These are phyloP conservation scores for Diaporthe vexans DNA, from an alignment of 2,329 filamentous ascomycete genomes.

Conservation along the genomic window DNA sequence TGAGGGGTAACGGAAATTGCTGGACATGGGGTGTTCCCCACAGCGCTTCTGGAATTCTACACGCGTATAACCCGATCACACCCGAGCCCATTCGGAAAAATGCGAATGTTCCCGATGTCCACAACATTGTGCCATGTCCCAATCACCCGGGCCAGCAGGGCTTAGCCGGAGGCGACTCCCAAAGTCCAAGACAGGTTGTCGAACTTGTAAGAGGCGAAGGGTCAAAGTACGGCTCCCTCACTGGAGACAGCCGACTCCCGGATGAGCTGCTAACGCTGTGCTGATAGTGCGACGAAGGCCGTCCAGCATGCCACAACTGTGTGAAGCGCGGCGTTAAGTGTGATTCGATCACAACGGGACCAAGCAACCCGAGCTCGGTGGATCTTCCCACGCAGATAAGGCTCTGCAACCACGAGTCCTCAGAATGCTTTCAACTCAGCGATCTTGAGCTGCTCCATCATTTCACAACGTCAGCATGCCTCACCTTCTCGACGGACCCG, in stretches of 20 bases:
- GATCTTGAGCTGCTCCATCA: constrained; percentile 1
- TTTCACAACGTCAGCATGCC: constrained; percentile 1
- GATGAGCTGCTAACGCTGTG: background rate
- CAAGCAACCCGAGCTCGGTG: background rate
- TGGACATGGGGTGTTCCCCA: background rate
- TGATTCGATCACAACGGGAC: background rate
- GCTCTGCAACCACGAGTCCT: background rate
- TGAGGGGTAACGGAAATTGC: background rate
- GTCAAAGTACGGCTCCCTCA: background rate
- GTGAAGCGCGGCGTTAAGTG: constrained; percentile 1
- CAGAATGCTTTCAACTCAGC: background rate
- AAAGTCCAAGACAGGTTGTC: constrained; percentile 5
- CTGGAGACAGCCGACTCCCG: background rate
- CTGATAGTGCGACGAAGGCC: background rate
- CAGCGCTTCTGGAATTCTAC: too few species aligned
- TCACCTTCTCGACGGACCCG: constrained; percentile 1
- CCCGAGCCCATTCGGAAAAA: background rate
- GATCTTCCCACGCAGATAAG: background rate
- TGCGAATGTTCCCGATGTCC: background rate
- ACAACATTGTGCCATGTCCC: background rate
- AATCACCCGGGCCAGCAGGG: background rate
- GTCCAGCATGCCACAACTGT: constrained; percentile 3
- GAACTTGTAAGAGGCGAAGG: constrained; percentile 13
- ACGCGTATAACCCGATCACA: background rate
- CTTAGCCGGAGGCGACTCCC: background rate